Base-by-base conservation (phyloP, 2,329 filamentous ascomycete species). In the Pyrenochaeta sp. region DNA sequence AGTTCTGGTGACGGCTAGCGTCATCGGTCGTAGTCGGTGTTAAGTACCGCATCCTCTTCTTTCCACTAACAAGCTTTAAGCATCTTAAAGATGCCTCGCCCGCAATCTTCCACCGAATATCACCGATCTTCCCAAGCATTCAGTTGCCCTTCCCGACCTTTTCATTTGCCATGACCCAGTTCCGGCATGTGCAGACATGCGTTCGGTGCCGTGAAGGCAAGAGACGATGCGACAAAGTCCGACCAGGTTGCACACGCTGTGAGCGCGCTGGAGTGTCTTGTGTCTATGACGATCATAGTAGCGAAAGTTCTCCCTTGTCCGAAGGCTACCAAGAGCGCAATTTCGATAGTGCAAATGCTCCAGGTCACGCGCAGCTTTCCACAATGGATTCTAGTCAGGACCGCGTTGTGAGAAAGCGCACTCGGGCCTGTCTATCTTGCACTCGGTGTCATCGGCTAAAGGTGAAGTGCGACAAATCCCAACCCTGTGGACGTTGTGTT, bases 371-470 rank as follows among this genome's bases (percentile, higher is more conserved):
- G n/a, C 49, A 25, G 3, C 45, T 52, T 24, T 54, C 44, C 19
- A 24, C 39, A 2, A 44, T 51, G 44, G 27, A 48, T 25, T 15
- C 50, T 4, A 46, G 43, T 8, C 32, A 34, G 13, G 22, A 25
- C 8, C 36, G 32, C 34, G 32, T 40, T 24, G 44, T 58, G 30
- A 60, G 56, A 46, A 66, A 54, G 49, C 52, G 65, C 3, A 56
- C 61, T 45, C 61, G 68, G 45, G 56, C 59, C 15, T 59, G 60
- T 39, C 42, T 69, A 10, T 70, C 66, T 13, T 71, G 68, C 40
- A 61, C 34, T 15, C 54, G 68, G 22, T 71, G 66, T 25, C 68
- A 70, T 56, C 67, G 61, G 2, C 53, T 70, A 1, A 71, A 70
- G 27, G 56, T 71, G 24, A 65, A 65, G 54, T 71, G 67, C 24